Conservation (phyloP, 192 early-diverging fungal genomes). For the Jimgerdemannia flammicorona region DNA sequence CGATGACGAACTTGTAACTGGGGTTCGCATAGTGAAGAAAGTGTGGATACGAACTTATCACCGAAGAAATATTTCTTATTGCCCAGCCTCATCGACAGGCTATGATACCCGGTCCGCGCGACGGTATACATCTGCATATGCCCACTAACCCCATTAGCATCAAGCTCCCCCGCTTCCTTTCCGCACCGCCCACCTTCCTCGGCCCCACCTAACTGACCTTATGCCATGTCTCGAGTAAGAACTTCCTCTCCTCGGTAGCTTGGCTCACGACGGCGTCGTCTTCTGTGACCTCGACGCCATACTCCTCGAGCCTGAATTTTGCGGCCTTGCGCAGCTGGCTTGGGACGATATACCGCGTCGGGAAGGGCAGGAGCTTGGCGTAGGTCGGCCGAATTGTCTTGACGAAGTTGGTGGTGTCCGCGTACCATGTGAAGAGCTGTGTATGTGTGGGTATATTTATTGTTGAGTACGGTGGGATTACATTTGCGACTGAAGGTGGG, state of each 20-base stretch:
- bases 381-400: slow-evolving; percentile 70
- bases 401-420: slow-evolving; percentile 78
- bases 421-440: slow-evolving; percentile 75
- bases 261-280: slow-evolving; percentile 46
- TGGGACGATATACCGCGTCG: slow-evolving; percentile 64
- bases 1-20: not conserved
- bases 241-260: slow-evolving; percentile 29
- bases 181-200: not conserved
- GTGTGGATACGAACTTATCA: slow-evolving; percentile 38
- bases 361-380: slow-evolving; percentile 64
- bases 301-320: slow-evolving; percentile 56
- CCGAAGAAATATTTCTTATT: slow-evolving; percentile 83
- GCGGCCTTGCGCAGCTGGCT: slow-evolving; percentile 72
- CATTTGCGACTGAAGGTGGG: no score
- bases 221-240: slow-evolving; percentile 32
- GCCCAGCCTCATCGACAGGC: slow-evolving; percentile 69
- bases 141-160: not conserved
- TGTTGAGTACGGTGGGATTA: no score
- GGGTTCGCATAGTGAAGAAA: not conserved
- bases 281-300: slow-evolving; percentile 33
- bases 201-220: slow-evolving; percentile 16
- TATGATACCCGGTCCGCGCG: slow-evolving; percentile 61
- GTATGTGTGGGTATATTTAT: not conserved
- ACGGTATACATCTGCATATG: slow-evolving; percentile 61
- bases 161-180: no score